Conservation (phyloP, 768 basidiomycete genomes). For the Paxillus ammoniavirescens region DNA sequence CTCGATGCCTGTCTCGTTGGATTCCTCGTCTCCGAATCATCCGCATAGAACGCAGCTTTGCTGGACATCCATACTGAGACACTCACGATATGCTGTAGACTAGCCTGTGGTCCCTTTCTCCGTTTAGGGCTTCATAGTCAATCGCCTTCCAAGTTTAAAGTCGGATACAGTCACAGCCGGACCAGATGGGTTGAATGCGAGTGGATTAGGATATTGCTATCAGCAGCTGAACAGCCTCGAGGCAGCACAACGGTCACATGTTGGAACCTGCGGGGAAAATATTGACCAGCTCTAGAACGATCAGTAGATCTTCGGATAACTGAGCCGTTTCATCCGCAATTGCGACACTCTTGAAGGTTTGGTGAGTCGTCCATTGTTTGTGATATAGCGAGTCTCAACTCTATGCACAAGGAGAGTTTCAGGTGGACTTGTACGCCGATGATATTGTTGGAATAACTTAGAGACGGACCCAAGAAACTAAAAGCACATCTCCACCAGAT, state of each 20-base stretch:
- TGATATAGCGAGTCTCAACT: neutral
- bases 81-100: neutral
- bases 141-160: neutral
- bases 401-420: neutral
- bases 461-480: neutral
- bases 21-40: slow-evolving; percentile 75
- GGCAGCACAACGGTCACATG: slow-evolving; percentile 10
- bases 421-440: neutral
- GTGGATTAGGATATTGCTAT: neutral
- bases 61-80: neutral
- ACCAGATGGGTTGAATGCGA: neutral
- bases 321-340: neutral
- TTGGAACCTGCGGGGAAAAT: neutral
- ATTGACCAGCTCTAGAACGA: neutral
- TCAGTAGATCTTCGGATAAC: neutral
- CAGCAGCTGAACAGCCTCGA: neutral
- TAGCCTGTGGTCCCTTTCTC: neutral
- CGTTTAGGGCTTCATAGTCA: neutral
- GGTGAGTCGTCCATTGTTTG: neutral
- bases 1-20: slow-evolving; percentile 91
- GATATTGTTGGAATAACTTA: too few relatives aligned
- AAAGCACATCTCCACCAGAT: too few relatives aligned
- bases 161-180: neutral
- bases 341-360: too few relatives aligned
- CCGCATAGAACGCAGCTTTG: slow-evolving; percentile 26